phyloP scores from a whole-genome alignment of 331 rosid species.

The Quercus lobata region DNA sequence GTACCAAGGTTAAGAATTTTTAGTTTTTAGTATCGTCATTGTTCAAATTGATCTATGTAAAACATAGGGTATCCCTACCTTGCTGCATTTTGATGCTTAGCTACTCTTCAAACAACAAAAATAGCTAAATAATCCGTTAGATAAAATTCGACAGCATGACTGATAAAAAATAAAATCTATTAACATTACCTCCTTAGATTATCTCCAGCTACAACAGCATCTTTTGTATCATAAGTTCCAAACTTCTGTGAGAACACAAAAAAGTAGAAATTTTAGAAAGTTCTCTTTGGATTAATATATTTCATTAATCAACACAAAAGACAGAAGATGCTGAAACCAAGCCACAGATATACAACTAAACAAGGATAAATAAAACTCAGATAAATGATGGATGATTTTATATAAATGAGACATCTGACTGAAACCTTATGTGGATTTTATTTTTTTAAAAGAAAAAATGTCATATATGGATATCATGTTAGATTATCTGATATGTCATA shows the following conservation, averaged over 20 bases:
- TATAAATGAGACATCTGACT: background rate
- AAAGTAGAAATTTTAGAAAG: background rate
- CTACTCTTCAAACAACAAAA: background rate
- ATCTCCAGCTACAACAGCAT: conserved; percentile 72
- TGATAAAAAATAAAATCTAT: background rate
- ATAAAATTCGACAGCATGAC: background rate
- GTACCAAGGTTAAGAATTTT: background rate
- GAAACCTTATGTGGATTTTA: no score
- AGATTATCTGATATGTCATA: background rate
- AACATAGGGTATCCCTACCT: background rate
- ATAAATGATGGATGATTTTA: background rate
- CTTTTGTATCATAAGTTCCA: conserved; percentile 75
- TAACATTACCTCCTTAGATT: conserved; percentile 69
- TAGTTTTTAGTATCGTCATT: background rate
- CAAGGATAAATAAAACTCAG: background rate
- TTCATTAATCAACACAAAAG: conserved; percentile 1
- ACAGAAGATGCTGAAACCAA: background rate
- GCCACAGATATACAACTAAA: background rate
- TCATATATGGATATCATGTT: background rate
- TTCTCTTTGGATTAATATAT: background rate
- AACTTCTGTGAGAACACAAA: conserved; percentile 55
- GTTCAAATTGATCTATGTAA: background rate
- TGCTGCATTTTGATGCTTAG: background rate
- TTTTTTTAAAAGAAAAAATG: no score
- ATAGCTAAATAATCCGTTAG: background rate